Base-by-base conservation (phyloP, 2,329 filamentous ascomycete species). In the Aureobasidium sp. region DNA sequence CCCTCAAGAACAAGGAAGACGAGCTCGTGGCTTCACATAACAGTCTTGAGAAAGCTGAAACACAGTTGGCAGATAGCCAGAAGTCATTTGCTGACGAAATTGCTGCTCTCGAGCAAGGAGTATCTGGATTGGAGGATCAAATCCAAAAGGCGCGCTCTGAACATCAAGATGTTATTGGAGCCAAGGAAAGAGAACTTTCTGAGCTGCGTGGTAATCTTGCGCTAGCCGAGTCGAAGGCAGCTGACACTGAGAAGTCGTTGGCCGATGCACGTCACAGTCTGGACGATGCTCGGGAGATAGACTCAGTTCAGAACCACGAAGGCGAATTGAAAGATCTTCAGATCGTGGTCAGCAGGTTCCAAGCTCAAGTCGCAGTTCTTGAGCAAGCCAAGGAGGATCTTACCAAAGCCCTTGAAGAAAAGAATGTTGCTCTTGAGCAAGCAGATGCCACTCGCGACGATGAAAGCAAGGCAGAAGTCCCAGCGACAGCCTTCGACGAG, bases 151-250 rank as follows among this genome's bases (percentile, higher is more conserved):
- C 25, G n/a, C 41, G 42, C 7, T 47, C 41, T 15, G 32, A 42
- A n/a, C 29, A 50, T 13, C 32, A 61, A 25, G 58, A 25, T 13
- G 21, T 27, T 16, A 13, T 39, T 5, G 36, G 45, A 27, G 27
- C 25, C 30, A 64, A 59, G n/a, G 57, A 61, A n/a, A 44, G 25
- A 10, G 54, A 63, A 50, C 47, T 65, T 13, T 41, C 21, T 52
- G 59, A 60, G 36, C 45, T 63, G 5, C 58, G 59, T 16, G 29
- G 37, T 16, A 36, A 29, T 5, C 36, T 57, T 21, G 29, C 37
- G 3, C 13, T 42, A 30, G 62, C 58, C 11, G 54, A 55, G 16
- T 25, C 27, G 7, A 36, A 59, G 29, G 34, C 57, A 41, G 16
- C 4, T 4, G 57, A 50, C 11, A 27, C 25, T 5, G 41, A 59